Conservation (phyloP, 139 green algal species). For the Coelastrella sp. region DNA sequence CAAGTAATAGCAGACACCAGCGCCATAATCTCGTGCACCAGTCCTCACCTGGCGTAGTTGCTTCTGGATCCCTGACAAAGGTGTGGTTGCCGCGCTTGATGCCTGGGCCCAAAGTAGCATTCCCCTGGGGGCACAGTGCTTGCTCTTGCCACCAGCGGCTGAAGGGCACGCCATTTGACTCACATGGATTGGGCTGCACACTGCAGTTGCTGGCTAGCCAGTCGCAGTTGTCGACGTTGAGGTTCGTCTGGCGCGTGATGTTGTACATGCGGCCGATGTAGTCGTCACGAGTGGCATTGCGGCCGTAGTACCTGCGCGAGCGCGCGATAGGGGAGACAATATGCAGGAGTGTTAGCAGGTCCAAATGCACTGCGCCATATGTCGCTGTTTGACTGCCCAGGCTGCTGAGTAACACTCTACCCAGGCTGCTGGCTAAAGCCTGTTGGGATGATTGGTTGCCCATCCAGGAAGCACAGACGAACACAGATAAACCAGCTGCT, state of each 20-base stretch:
- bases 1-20: not conserved
- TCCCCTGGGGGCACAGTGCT: not conserved
- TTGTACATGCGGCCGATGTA: slow-evolving; percentile 41
- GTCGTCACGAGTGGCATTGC: not conserved
- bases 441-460: no score
- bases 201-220: slow-evolving; percentile 31
- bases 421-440: no score
- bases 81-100: not conserved
- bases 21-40: not conserved
- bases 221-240: slow-evolving; percentile 36
- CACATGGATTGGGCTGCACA: not conserved
- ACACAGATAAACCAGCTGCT: no score
- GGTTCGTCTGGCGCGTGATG: slow-evolving; percentile 26
- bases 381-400: no score
- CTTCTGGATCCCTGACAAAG: not conserved
- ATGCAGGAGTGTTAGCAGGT: no score
- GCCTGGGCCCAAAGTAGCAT: not conserved
- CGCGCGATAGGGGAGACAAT: no score
- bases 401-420: no score
- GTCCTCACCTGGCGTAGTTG: no score
- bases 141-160: not conserved
- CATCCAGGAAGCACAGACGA: no score
- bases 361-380: not conserved
- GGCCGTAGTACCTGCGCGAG: not conserved
- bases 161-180: not conserved